Evolutionary conservation across 345 rosid genomes (phyloP).

Genomic region (Ailanthus altissimus): DNA sequence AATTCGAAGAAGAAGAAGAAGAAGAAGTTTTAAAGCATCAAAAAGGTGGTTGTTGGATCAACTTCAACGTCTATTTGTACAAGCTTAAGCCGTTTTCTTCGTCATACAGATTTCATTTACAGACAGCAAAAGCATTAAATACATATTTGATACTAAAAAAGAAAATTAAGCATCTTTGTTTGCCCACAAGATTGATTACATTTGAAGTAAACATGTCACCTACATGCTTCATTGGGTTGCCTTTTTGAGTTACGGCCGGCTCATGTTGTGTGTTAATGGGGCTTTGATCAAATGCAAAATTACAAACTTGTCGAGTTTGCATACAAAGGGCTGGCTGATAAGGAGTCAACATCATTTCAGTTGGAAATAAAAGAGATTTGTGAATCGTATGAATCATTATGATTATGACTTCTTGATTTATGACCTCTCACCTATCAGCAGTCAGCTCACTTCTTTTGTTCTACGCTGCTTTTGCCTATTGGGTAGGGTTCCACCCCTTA

Average conservation of each 20-base stretch:
- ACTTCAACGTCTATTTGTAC: not conserved
- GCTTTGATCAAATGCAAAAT: no score
- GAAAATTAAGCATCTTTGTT: not conserved
- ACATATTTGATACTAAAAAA: not conserved
- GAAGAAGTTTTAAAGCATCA: not conserved
- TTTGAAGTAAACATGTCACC: slow-evolving; percentile 3
- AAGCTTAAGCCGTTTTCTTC: not conserved
- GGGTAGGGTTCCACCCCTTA: not conserved
- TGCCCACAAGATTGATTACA: no score
- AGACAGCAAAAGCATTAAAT: not conserved
- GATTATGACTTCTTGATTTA: no score
- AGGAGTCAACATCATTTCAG: slow-evolving; percentile 1
- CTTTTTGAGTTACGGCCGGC: no score
- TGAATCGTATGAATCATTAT: no score
- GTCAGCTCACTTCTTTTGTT: slow-evolving; percentile 8
- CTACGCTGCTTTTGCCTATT: not conserved
- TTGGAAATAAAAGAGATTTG: not conserved
- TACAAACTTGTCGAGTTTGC: no score
- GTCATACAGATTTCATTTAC: not conserved
- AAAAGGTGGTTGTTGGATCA: not conserved
- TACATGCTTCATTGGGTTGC: not conserved
- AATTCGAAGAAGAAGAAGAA: no score
- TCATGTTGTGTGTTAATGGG: no score
- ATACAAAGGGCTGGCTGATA: not conserved
- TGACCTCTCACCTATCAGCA: not conserved